phyloP scores from a whole-genome alignment of 176 grass and related monocot genomes.

The Rhynchospora breviuscula region DNA sequence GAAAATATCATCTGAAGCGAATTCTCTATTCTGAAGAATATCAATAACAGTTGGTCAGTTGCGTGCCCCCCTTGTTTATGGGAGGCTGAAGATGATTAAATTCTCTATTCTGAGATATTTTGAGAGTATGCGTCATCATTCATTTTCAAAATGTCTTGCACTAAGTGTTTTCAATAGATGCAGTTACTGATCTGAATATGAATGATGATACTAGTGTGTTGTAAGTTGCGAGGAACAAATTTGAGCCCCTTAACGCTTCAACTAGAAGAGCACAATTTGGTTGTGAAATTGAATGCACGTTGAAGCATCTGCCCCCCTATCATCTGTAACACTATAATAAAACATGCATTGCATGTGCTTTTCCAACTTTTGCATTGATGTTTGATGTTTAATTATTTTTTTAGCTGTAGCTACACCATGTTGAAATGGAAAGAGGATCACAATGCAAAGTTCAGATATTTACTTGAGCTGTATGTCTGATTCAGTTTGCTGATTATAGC shows the following conservation, averaged over 20 bases:
- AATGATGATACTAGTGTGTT: not conserved
- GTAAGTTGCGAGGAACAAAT: slow-evolving; percentile 4
- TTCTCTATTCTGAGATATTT: too few relatives aligned
- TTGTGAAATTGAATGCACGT: not conserved
- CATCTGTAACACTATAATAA: not conserved
- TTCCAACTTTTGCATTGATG: not conserved
- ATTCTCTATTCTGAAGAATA: too few relatives aligned
- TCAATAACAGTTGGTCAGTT: too few relatives aligned
- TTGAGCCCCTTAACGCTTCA: not conserved
- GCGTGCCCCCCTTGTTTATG: too few relatives aligned
- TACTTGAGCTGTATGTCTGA: not conserved
- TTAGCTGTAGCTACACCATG: not conserved
- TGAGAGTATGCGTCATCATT: too few relatives aligned
- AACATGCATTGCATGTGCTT: slow-evolving; percentile 7
- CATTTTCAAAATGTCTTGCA: not conserved
- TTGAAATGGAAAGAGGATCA: slow-evolving; percentile 1
- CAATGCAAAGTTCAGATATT: not conserved
- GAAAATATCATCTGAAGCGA: not conserved
- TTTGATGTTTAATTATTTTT: slow-evolving; percentile 5
- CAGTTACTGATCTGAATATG: not conserved
- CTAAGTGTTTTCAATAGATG: not conserved
- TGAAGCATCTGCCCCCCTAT: not conserved
- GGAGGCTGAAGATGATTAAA: too few relatives aligned
- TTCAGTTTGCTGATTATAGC: not conserved
- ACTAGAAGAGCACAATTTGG: not conserved